Base-by-base conservation (phyloP, 345 rosid species). In the Lepidium africanum region DNA sequence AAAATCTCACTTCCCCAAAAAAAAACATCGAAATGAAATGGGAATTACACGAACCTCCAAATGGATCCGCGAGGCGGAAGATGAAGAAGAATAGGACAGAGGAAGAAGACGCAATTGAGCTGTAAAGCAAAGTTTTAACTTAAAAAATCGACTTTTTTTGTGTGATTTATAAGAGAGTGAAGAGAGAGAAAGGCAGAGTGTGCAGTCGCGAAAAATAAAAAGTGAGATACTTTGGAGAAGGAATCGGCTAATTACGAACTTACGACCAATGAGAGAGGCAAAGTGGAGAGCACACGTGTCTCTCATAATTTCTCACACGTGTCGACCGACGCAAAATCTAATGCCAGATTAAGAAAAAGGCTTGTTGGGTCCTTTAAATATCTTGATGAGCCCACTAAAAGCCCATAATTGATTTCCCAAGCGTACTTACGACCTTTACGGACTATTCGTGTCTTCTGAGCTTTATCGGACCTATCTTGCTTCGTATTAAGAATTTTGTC, bases 251-350 rank as follows among this genome's bases (percentile, higher is more conserved):
- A 39, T 71, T 47, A 47, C 16, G 15, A 47, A 36, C 52, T 57
- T 57, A 58, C 54, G 63, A 35, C 70, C 74, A 69, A 68, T 68
- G 59, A 62, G 65, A 35, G 57, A 30, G 15, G 54, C 5, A 40
- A 33, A 46, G 65, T 61, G 42, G 37, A 30, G 32, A 9, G 56
- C 59, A 48, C 69, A 69, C 78, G 60, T 75, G 78, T 60, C 63
- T 65, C 72, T 4, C 38, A 21, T 12, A 78, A 79, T 77, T 21
- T 50, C 25, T 30, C 69, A 56, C 76, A 82, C 91, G 91, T 89
- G 89, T 83, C 78, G 73, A 83, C 93, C 89, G 93, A 85, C 89
- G 84, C 67, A 36, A 45, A 30, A 13, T 39, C 9, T 35, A 10
- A 14, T 41, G 39, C 50, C 10, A 10, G 23, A 21, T 16, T 21